Percentiles rank a stretch among this genome's conserved stretches.
These are phyloP conservation scores for Penicillium fuscoglaucum DNA, from an alignment of 2,329 filamentous ascomycete genomes.

Conservation along the genomic window DNA sequence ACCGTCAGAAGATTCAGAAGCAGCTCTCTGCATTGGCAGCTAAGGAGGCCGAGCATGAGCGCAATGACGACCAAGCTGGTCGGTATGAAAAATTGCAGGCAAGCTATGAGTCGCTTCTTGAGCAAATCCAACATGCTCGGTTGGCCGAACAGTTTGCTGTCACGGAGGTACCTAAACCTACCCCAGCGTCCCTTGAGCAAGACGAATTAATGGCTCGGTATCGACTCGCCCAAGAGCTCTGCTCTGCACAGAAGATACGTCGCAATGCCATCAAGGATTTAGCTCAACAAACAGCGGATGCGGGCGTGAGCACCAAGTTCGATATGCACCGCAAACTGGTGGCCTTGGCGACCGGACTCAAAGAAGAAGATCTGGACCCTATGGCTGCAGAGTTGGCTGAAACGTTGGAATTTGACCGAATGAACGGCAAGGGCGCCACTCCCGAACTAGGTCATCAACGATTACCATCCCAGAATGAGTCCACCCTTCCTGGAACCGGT, in stretches of 20 bases:
- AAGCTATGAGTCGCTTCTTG: slow-evolving; percentile 46
- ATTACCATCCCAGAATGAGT: slow-evolving; percentile 25
- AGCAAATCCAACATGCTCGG: slow-evolving; percentile 43
- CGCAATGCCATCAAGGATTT: slow-evolving; percentile 42
- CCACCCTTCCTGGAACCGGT: slow-evolving; percentile 29
- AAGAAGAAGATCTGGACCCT: slow-evolving; percentile 49
- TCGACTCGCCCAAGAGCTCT: slow-evolving; percentile 35
- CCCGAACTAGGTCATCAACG: slow-evolving; percentile 32
- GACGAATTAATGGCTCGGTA: slow-evolving; percentile 36
- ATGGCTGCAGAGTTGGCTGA: slow-evolving; percentile 50
- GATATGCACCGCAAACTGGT: slow-evolving; percentile 51
- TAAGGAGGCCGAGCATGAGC: slow-evolving; percentile 40
- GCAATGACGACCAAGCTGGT: slow-evolving; percentile 38
- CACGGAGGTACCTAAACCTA: slow-evolving; percentile 15
- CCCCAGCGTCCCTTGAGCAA: slow-evolving; percentile 23
- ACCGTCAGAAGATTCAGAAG: slow-evolving; percentile 46
- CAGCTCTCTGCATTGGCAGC: slow-evolving; percentile 39
- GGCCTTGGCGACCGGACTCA: slow-evolving; percentile 48
- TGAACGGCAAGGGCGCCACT: slow-evolving; percentile 38
- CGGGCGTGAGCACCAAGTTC: slow-evolving; percentile 48
- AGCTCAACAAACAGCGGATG: slow-evolving; percentile 46
- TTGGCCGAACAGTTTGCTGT: slow-evolving; percentile 36
- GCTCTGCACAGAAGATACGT: slow-evolving; percentile 36
- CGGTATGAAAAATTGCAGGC: slow-evolving; percentile 41
- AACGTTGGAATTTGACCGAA: slow-evolving; percentile 46